Conservation (phyloP, 352 stramenopile species). For the Globisporangium perplexum region DNA sequence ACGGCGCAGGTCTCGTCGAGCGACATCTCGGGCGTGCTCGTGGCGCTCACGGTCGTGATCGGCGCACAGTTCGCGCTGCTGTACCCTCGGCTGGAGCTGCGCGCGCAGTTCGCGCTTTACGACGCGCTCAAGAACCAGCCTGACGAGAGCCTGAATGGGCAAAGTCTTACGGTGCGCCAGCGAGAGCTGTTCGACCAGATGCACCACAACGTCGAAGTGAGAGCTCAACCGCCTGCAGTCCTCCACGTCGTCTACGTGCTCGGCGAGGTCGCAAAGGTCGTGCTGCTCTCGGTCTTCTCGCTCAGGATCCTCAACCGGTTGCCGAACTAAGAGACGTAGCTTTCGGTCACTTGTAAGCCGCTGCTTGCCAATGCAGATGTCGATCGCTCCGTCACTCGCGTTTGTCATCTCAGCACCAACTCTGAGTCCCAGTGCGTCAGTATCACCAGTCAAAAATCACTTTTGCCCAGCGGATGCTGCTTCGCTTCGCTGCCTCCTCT, state of each 20-base stretch:
- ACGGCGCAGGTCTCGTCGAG: constrained; percentile 10
- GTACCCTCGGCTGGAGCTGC: constrained; percentile 48
- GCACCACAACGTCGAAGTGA: constrained; percentile 38
- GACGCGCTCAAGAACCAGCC: constrained; percentile 46
- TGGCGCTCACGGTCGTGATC: constrained; percentile 30
- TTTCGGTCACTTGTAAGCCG: too few relatives aligned
- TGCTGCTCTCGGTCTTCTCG: constrained; percentile 37
- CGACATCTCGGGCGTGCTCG: constrained; percentile 29
- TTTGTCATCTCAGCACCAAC: background rate
- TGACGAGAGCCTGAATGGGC: constrained; percentile 40
- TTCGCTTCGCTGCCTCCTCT: background rate
- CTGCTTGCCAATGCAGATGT: too few relatives aligned
- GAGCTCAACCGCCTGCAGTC: constrained; percentile 22
- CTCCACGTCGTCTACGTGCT: constrained; percentile 49
- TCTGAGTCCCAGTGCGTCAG: too few relatives aligned
- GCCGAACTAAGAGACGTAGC: constrained; percentile 9
- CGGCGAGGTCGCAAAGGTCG: constrained; percentile 38
- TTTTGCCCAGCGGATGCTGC: background rate
- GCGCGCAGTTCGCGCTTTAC: constrained; percentile 46
- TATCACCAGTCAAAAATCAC: too few relatives aligned
- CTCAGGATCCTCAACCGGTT: constrained; percentile 45
- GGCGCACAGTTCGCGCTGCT: constrained; percentile 33
- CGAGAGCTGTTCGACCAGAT: constrained; percentile 55
- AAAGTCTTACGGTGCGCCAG: constrained; percentile 59
- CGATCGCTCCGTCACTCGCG: too few relatives aligned